These are phyloP conservation scores for Populus hybrid DNA, from an alignment of 441 rosid genomes.

Conservation along the genomic window DNA sequence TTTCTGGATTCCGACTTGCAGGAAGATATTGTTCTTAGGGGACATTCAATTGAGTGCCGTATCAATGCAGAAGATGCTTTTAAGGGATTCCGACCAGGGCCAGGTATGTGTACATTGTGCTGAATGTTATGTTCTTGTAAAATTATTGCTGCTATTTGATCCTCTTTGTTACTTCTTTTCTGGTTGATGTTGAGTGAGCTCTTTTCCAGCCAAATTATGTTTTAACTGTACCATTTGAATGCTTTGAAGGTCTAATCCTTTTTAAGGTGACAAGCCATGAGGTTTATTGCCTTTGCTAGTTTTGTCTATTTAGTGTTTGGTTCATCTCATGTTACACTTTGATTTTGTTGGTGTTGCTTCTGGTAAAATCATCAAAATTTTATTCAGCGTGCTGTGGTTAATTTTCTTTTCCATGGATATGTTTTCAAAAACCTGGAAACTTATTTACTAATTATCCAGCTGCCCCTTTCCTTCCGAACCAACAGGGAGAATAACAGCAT, in stretches of 20 bases:
- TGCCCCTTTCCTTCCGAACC: slow-evolving; percentile 15
- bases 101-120: slow-evolving; percentile 47
- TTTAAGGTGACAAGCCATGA: too few relatives aligned
- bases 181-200: not conserved
- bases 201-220: not conserved
- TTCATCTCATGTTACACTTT: too few relatives aligned
- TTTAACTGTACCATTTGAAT: not conserved
- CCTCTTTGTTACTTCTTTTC: not conserved
- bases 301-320: too few relatives aligned
- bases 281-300: too few relatives aligned
- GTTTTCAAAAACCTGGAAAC: not conserved
- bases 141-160: slow-evolving; percentile 4
- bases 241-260: too few relatives aligned
- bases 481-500: slow-evolving; percentile 88
- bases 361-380: not conserved
- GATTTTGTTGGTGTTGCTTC: too few relatives aligned
- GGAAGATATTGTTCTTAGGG: slow-evolving; percentile 93
- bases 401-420: not conserved
- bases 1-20: slow-evolving; percentile 25
- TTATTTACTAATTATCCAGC: not conserved
- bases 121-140: slow-evolving; percentile 1
- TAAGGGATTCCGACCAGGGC: slow-evolving; percentile 94
- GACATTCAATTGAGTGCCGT: slow-evolving; percentile 97
- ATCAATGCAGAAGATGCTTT: slow-evolving; percentile 98
- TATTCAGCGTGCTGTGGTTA: not conserved